Conservation (phyloP, 352 stramenopile species). For the Globisporangium nunn region DNA sequence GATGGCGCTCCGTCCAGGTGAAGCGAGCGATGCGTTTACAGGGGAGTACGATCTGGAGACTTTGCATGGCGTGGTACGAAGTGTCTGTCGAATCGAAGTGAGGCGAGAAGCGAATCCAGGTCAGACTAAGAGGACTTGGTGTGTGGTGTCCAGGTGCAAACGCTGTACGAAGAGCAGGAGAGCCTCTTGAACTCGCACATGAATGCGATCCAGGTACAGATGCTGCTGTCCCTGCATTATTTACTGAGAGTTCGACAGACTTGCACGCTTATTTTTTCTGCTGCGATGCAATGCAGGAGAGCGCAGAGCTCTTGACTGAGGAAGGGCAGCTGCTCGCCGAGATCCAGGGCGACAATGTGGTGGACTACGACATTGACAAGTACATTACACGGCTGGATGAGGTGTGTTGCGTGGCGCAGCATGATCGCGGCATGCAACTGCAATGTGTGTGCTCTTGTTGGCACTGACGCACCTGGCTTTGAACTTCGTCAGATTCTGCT, state of each 20-base stretch:
- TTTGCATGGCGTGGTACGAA: constrained; percentile 57
- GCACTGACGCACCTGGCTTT: not conserved
- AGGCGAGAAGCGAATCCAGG: too few relatives aligned
- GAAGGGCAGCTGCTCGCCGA: constrained; percentile 88
- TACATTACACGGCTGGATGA: constrained; percentile 90
- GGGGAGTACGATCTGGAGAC: constrained; percentile 46
- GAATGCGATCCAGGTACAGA: constrained; percentile 88
- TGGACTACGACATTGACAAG: constrained; percentile 93
- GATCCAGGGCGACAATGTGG: constrained; percentile 81
- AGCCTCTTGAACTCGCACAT: constrained; percentile 95
- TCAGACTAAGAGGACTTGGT: not conserved
- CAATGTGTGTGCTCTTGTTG: not conserved
- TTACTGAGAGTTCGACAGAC: too few relatives aligned
- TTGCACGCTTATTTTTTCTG: too few relatives aligned
- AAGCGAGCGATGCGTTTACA: constrained; percentile 15
- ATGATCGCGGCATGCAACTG: not conserved
- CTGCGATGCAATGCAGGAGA: constrained; percentile 67
- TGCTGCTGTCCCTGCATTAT: not conserved
- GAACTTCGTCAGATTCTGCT: constrained; percentile 75
- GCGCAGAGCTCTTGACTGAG: constrained; percentile 94
- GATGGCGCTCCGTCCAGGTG: constrained; percentile 13
- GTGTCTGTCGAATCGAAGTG: not conserved
- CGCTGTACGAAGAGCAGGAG: constrained; percentile 95
- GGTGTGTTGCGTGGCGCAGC: constrained; percentile 16
- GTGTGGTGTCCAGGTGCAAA: constrained; percentile 56